Conservation (phyloP, 2,329 filamentous ascomycete genomes). For the Sporothrix brunneoviolacea region DNA sequence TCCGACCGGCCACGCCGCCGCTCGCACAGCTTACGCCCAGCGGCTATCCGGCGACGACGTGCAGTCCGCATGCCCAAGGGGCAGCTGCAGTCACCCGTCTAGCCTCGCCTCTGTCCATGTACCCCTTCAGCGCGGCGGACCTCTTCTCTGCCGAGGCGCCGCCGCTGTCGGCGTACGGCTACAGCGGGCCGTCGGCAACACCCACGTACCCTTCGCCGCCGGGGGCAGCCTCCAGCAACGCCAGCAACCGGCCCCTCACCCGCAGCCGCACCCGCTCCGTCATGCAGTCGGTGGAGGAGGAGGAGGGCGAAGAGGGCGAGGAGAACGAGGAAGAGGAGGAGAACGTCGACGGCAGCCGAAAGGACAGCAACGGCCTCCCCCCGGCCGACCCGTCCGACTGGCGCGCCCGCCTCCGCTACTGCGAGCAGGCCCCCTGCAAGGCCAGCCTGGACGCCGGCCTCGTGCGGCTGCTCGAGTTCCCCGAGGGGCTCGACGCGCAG, state of each 20-base stretch:
- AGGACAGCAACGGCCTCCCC: constrained; percentile 5
- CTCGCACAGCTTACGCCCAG: too few relatives aligned
- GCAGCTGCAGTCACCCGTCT: not conserved
- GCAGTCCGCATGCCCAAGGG: too few relatives aligned
- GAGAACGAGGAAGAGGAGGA: not conserved
- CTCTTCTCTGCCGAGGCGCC: not conserved
- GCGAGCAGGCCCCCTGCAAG: constrained; percentile 16
- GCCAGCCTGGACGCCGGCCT: constrained; percentile 14
- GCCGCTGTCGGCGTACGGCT: not conserved
- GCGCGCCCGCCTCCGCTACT: constrained; percentile 19
- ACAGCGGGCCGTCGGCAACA: not conserved
- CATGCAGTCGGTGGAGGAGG: not conserved
- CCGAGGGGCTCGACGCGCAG: constrained; percentile 8
- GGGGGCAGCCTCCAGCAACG: too few relatives aligned
- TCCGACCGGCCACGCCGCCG: too few relatives aligned
- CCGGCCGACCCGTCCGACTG: constrained; percentile 16
- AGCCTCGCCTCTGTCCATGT: too few relatives aligned
- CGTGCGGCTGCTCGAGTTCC: constrained; percentile 18
- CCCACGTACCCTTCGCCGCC: not conserved
- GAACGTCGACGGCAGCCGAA: not conserved
- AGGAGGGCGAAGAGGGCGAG: not conserved
- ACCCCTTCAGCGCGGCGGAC: not conserved
- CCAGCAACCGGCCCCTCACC: not conserved
- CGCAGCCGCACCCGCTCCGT: not conserved
- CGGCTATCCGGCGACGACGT: too few relatives aligned